A percentile compares a stretch with the other conserved stretches of the same genome.
Conservation (phyloP, 1,139 yeast genomes). For the Suhomyces guaymorum region DNA sequence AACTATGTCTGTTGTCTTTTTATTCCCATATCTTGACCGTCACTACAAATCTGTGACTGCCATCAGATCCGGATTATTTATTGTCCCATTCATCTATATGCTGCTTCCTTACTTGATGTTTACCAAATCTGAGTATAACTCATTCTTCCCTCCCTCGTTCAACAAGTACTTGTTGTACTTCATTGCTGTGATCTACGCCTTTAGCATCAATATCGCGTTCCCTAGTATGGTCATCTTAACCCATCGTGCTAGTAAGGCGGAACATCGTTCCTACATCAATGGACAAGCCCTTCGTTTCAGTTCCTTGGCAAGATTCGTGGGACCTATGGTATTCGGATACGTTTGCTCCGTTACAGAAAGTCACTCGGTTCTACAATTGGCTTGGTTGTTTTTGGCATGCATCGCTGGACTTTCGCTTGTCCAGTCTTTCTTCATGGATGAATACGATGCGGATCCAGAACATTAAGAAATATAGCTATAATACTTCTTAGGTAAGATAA, state of each 20-base stretch:
- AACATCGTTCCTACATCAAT: conserved; percentile 52
- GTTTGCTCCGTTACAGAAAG: conserved; percentile 40
- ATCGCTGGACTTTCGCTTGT: conserved; percentile 33
- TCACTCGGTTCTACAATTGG: conserved; percentile 43
- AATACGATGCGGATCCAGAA: conserved; percentile 25
- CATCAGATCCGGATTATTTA: conserved; percentile 21
- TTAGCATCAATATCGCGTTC: conserved; percentile 28
- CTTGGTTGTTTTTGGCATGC: conserved; percentile 50
- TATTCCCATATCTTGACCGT: conserved; percentile 28
- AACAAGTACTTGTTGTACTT: conserved; percentile 12
- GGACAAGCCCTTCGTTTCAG: conserved; percentile 50
- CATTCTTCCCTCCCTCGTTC: conserved; percentile 16
- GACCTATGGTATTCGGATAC: conserved; percentile 60
- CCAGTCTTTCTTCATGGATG: conserved; percentile 36
- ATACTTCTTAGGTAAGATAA: not conserved
- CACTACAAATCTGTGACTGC: conserved; percentile 22
- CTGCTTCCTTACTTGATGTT: conserved; percentile 25
- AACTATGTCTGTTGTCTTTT: conserved; percentile 22
- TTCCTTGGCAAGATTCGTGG: conserved; percentile 57
- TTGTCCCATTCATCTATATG: conserved; percentile 26
- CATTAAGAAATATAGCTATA: not conserved
- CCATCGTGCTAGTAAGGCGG: conserved; percentile 49
- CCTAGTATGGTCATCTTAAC: conserved; percentile 47
- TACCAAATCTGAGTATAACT: conserved; percentile 20
- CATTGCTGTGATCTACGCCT: conserved; percentile 21